A percentile compares a stretch with the other conserved stretches of the same genome.
Evolutionary conservation across 2,329 filamentous ascomycete genomes (phyloP).

Genomic region (Epichloe festucae): DNA sequence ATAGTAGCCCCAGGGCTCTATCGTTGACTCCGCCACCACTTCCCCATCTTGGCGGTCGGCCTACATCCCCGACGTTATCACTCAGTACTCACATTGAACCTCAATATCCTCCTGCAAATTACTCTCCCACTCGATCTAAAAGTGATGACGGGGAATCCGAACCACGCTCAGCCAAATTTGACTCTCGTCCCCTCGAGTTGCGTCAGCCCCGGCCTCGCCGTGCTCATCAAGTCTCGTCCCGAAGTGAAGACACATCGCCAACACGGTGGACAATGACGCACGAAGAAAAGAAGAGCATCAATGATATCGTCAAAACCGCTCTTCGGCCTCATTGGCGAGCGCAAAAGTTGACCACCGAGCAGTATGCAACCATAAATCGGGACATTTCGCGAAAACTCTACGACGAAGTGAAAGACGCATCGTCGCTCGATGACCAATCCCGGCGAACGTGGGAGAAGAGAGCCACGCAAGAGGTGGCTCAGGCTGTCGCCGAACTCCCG

Average conservation of each 20-base stretch:
- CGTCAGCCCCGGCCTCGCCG: constrained; percentile 39
- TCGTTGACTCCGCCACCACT: constrained; percentile 59
- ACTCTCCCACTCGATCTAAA: constrained; percentile 44
- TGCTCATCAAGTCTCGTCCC: constrained; percentile 26
- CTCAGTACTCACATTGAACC: constrained; percentile 62
- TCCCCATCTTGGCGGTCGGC: constrained; percentile 36
- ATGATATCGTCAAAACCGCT: constrained; percentile 72
- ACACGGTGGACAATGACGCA: constrained; percentile 54
- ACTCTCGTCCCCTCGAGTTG: constrained; percentile 30
- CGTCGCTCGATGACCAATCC: constrained; percentile 50
- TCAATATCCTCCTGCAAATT: constrained; percentile 60
- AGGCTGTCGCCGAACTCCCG: constrained; percentile 50
- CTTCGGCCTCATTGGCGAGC: constrained; percentile 74
- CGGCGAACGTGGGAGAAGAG: constrained; percentile 62
- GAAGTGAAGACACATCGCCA: constrained; percentile 55
- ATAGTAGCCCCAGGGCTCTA: constrained; percentile 53
- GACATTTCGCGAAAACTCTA: constrained; percentile 83
- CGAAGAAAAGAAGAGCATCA: constrained; percentile 77
- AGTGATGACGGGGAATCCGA: constrained; percentile 36
- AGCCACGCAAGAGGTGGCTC: constrained; percentile 66
- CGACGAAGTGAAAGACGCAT: constrained; percentile 45
- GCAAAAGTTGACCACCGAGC: constrained; percentile 68
- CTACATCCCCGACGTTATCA: constrained; percentile 51
- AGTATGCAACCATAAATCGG: constrained; percentile 87
- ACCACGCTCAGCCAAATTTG: constrained; percentile 14